Percentiles rank a stretch among this genome's conserved stretches.
Conservation (phyloP, 805 yeast genomes). For the Teunomyces stri region DNA sequence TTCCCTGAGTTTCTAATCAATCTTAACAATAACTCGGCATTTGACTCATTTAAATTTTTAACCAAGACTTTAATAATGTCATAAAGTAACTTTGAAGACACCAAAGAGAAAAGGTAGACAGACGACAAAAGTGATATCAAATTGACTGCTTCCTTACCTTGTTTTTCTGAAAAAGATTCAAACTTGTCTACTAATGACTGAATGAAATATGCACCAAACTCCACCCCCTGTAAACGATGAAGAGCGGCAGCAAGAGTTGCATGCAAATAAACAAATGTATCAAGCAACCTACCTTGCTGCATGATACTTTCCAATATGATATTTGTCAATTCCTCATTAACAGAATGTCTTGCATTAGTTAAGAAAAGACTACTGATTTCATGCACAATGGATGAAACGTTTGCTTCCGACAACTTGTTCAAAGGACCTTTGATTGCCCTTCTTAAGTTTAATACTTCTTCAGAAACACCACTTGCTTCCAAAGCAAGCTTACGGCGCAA, state of each 20-base stretch:
- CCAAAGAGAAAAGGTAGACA: conserved; percentile 72
- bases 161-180: conserved; percentile 38
- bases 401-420: conserved; percentile 87
- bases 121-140: conserved; percentile 72
- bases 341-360: conserved; percentile 73
- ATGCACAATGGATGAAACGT: conserved; percentile 64
- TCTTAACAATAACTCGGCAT: conserved; percentile 74
- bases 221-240: conserved; percentile 77
- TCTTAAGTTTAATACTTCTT: conserved; percentile 47
- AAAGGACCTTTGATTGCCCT: conserved; percentile 76
- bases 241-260: conserved; percentile 74
- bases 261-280: conserved; percentile 75
- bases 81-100: conserved; percentile 72
- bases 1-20: conserved; percentile 76
- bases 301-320: conserved; percentile 64
- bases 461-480: conserved; percentile 33
- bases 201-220: conserved; percentile 82
- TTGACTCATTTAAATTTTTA: conserved; percentile 58
- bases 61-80: conserved; percentile 64
- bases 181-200: conserved; percentile 77
- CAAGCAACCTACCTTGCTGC: conserved; percentile 64
- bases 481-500: conserved; percentile 54
- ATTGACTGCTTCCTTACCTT: conserved; percentile 52
- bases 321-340: conserved; percentile 64
- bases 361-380: conserved; percentile 64